These are phyloP conservation scores for Conticribra guillardii DNA, from an alignment of 108 stramenopile species.

Conservation along the genomic window DNA sequence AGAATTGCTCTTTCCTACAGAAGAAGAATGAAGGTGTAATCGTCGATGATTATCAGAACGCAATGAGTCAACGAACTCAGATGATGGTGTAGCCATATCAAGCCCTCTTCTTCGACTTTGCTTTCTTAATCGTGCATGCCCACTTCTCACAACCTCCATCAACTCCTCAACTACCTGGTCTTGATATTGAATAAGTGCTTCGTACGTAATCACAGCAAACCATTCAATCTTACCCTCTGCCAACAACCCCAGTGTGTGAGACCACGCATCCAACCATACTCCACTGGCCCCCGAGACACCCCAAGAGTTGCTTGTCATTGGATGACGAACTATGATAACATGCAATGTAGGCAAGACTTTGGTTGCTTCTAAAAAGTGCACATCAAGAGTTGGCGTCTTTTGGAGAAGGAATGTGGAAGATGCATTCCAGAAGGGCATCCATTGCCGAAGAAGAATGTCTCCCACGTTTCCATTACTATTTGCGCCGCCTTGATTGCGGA, in stretches of 20 bases:
- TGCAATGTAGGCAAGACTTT: conserved; percentile 19
- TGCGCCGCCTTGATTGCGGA: no score
- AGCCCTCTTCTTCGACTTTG: not conserved
- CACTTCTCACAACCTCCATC: conserved; percentile 14
- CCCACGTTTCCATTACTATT: conserved; percentile 4
- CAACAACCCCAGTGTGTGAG: conserved; percentile 13
- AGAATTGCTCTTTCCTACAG: not conserved
- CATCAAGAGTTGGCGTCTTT: conserved; percentile 27
- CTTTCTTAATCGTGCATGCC: not conserved
- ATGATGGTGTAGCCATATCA: not conserved
- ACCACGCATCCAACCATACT: conserved; percentile 9
- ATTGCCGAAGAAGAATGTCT: conserved; percentile 12
- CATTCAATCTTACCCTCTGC: conserved; percentile 13
- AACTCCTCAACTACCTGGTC: conserved; percentile 23
- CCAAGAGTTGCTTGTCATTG: conserved; percentile 17
- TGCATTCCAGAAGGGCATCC: conserved; percentile 19
- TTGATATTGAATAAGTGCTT: conserved; percentile 17
- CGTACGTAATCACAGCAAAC: conserved; percentile 23
- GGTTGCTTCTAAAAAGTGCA: conserved; percentile 5
- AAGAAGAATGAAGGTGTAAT: not conserved
- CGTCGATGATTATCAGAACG: conserved; percentile 1
- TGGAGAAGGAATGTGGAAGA: conserved; percentile 18
- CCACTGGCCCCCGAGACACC: not conserved
- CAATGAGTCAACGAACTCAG: no score
- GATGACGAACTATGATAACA: conserved; percentile 16